A percentile compares a stretch with the other conserved stretches of the same genome.
Conservation (phyloP, 163 green algal genomes). For the Chloromonas sp. region DNA sequence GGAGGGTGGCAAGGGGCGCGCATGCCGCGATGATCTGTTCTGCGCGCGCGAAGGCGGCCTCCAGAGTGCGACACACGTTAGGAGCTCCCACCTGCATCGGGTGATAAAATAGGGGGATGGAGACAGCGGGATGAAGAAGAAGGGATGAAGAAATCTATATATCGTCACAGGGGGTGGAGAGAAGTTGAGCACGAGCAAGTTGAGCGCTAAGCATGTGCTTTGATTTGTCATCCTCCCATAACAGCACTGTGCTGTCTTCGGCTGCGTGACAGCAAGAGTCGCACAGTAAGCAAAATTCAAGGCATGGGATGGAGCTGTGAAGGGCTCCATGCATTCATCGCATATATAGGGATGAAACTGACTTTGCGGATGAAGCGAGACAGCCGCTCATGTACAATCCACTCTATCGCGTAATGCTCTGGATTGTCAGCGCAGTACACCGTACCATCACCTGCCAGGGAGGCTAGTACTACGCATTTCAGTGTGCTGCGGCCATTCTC, state of each 20-base stretch:
- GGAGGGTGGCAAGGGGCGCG: too few relatives aligned
- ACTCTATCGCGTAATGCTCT: too few relatives aligned
- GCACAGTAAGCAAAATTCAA: too few relatives aligned
- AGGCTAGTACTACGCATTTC: background rate
- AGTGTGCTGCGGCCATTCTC: background rate
- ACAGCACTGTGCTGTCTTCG: background rate
- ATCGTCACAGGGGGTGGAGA: too few relatives aligned
- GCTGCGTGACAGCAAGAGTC: too few relatives aligned
- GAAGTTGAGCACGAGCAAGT: too few relatives aligned
- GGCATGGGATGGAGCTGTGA: too few relatives aligned
- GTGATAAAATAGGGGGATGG: background rate
- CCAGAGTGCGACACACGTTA: constrained; percentile 26
- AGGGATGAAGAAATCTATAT: background rate
- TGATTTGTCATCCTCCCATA: background rate
- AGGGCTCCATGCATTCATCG: background rate
- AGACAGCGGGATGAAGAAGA: too few relatives aligned
- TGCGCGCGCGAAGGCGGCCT: constrained; percentile 15
- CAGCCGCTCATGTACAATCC: too few relatives aligned
- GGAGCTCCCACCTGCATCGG: constrained; percentile 11
- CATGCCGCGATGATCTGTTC: background rate
- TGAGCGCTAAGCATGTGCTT: background rate
- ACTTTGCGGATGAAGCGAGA: background rate
- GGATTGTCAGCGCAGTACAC: too few relatives aligned
- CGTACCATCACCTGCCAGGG: background rate
- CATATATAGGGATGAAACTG: background rate